phyloP scores from a whole-genome alignment of 352 stramenopile genomes.

The Phytophthora pini region DNA sequence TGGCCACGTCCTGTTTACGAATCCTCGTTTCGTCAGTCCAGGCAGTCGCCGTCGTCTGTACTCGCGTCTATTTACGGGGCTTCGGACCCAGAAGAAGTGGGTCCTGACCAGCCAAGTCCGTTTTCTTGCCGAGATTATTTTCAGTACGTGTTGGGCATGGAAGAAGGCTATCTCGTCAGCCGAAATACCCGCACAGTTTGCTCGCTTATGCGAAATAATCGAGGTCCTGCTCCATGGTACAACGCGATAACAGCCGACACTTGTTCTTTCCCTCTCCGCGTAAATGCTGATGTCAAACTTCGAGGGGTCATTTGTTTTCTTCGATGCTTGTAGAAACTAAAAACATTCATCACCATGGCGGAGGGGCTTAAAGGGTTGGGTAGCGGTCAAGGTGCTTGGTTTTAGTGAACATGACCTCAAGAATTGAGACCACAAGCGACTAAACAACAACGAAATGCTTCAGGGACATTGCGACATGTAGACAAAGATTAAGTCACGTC shows the following conservation, averaged over 20 bases:
- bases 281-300: slow-evolving; percentile 3
- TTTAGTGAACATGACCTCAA: too few species aligned
- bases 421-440: too few species aligned
- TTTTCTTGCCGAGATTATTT: neutral
- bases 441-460: too few species aligned
- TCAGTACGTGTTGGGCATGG: neutral
- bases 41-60: neutral
- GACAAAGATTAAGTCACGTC: too few species aligned
- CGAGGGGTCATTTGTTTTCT: neutral
- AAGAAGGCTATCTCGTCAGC: neutral
- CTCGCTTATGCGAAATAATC: neutral
- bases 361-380: too few species aligned
- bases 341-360: neutral
- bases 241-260: neutral
- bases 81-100: neutral
- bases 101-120: too few species aligned
- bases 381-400: too few species aligned
- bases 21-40: neutral
- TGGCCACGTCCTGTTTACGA: neutral
- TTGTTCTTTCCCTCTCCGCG: neutral
- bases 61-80: neutral
- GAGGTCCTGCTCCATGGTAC: neutral
- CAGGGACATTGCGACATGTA: too few species aligned
- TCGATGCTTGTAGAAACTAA: slow-evolving; percentile 2
- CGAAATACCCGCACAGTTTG: neutral